phyloP scores from a whole-genome alignment of 1,139 yeast species.

The Taphrina sp. region DNA sequence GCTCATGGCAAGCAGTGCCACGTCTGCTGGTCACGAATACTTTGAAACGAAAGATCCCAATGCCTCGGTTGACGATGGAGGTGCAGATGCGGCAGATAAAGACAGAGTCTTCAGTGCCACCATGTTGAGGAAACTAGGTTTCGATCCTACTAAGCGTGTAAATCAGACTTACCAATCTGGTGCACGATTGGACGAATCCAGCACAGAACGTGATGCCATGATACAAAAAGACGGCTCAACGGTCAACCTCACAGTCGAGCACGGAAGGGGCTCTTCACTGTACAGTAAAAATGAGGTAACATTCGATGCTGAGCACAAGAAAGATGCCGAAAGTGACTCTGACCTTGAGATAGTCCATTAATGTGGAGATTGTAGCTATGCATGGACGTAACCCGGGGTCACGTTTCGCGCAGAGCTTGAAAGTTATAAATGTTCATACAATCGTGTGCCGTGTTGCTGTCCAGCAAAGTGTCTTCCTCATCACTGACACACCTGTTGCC shows the following conservation, averaged over 20 bases:
- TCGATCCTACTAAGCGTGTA: conserved; percentile 27
- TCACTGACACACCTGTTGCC: no score
- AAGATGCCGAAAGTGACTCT: no score
- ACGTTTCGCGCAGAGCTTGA: no score
- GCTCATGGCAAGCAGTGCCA: conserved; percentile 5
- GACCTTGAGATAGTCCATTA: no score
- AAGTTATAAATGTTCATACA: no score
- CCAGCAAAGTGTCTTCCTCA: no score
- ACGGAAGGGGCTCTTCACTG: conserved; percentile 5
- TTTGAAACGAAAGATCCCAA: conserved; percentile 14
- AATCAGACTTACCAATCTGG: conserved; percentile 3
- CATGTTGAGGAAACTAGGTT: conserved; percentile 24
- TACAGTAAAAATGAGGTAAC: no score
- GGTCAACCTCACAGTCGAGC: conserved; percentile 11
- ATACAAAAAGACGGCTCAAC: conserved; percentile 13
- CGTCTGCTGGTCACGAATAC: conserved; percentile 26
- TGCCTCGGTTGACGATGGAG: not conserved
- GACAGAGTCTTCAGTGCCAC: conserved; percentile 15
- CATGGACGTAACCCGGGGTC: no score
- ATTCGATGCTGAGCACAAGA: no score
- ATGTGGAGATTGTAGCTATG: no score
- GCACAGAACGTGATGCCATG: conserved; percentile 5
- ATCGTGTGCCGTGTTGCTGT: no score
- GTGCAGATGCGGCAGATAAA: conserved; percentile 7
- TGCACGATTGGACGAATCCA: not conserved